Evolutionary conservation across 75 land plant genomes (phyloP).

Genomic region (Gnetum montanum): DNA sequence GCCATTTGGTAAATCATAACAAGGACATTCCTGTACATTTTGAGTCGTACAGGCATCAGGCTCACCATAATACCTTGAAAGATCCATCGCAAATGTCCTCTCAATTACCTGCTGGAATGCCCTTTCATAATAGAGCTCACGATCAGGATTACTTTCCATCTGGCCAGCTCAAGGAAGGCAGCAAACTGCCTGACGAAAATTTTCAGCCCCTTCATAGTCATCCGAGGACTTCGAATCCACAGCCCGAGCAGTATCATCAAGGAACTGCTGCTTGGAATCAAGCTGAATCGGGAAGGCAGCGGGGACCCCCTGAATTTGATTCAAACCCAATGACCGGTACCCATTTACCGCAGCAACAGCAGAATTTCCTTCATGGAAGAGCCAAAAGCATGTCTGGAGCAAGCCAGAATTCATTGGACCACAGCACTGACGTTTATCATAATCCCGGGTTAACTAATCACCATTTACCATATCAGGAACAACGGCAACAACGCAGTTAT

Average conservation of each 20-base stretch:
- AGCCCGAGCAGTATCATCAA: neutral
- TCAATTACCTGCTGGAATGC: neutral
- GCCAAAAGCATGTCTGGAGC: neutral
- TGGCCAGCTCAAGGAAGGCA: neutral
- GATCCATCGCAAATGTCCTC: too few relatives aligned
- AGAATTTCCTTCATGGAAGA: neutral
- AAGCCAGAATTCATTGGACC: neutral
- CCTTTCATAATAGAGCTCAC: neutral
- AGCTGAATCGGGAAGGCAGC: neutral
- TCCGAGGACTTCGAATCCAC: neutral
- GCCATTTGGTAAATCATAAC: too few relatives aligned
- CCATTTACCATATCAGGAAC: slow-evolving; percentile 1
- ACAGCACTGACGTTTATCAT: neutral
- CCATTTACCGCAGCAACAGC: slow-evolving; percentile 1
- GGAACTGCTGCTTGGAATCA: neutral
- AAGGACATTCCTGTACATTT: too few relatives aligned
- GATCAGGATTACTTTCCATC: neutral
- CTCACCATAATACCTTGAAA: too few relatives aligned
- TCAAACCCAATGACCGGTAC: neutral
- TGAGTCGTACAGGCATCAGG: too few relatives aligned
- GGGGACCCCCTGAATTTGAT: neutral
- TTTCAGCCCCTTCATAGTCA: neutral
- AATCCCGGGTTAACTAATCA: neutral
- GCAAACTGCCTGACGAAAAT: neutral
- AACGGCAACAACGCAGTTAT: neutral